Evolutionary conservation across 768 basidiomycete species (phyloP).

Genomic region (Russula sp.): DNA sequence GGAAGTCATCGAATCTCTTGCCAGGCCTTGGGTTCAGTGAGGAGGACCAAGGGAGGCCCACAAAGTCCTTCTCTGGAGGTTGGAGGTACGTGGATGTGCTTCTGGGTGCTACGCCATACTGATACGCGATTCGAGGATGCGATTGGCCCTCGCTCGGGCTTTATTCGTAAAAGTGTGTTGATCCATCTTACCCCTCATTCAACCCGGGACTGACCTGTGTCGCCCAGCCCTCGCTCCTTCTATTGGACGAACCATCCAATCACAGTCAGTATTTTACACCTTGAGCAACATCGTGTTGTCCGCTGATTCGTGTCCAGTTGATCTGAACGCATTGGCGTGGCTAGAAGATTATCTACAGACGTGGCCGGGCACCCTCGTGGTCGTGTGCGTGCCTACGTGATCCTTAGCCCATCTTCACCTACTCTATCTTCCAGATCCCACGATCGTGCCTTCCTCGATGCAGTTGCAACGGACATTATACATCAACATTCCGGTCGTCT

Average conservation of each 20-base stretch:
- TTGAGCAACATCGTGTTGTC: background rate
- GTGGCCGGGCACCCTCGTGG: constrained; percentile 86
- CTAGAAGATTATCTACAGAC: constrained; percentile 95
- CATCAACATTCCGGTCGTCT: constrained; percentile 89
- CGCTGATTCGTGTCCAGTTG: constrained; percentile 42
- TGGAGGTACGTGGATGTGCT: constrained; percentile 59
- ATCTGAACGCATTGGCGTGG: constrained; percentile 96
- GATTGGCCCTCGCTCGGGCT: constrained; percentile 89
- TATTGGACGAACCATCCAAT: constrained; percentile 94
- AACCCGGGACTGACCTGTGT: constrained; percentile 12
- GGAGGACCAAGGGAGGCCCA: constrained; percentile 75
- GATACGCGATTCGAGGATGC: constrained; percentile 57
- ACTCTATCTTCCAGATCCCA: constrained; percentile 58
- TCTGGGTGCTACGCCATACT: background rate
- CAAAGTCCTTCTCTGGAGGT: constrained; percentile 89
- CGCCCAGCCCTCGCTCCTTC: constrained; percentile 57
- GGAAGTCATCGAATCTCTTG: background rate
- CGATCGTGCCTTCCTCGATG: constrained; percentile 97
- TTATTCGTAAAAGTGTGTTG: constrained; percentile 82
- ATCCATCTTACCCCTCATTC: background rate
- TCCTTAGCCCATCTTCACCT: background rate
- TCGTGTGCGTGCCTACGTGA: constrained; percentile 59
- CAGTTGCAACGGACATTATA: constrained; percentile 97
- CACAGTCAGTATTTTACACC: constrained; percentile 54
- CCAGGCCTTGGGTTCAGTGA: constrained; percentile 88